Evolutionary conservation across 495 filamentous ascomycete genomes (phyloP).

Genomic region (Melanomma pulvis-pyrius): DNA sequence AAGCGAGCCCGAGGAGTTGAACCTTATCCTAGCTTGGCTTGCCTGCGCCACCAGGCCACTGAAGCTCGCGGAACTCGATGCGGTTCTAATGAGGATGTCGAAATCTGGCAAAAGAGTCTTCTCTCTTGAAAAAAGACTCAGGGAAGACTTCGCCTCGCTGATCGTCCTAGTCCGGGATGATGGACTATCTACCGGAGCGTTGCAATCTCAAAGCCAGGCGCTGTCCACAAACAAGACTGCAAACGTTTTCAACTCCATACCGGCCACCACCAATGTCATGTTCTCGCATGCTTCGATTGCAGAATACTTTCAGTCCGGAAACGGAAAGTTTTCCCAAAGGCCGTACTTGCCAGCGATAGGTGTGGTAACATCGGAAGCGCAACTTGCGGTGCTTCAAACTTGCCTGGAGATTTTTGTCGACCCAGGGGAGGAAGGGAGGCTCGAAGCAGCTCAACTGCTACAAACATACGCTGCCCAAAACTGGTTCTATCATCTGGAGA

Average conservation of each 20-base stretch:
- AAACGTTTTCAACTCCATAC: neutral
- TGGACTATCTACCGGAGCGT: neutral
- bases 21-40: constrained; percentile 6
- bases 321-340: neutral
- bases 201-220: neutral
- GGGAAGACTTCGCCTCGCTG: neutral
- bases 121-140: neutral
- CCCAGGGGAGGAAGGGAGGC: no score
- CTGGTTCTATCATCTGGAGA: neutral
- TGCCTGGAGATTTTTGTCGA: neutral
- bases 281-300: neutral
- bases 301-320: neutral
- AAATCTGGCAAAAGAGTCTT: neutral
- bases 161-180: neutral
- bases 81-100: neutral
- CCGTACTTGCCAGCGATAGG: neutral
- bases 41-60: neutral
- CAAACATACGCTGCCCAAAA: neutral
- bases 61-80: neutral
- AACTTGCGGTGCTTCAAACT: neutral
- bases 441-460: no score
- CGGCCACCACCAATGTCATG: neutral
- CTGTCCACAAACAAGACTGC: no score
- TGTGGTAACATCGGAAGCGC: neutral
- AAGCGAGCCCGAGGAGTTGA: neutral